Conservation (phyloP, 768 basidiomycete genomes). For the Lepiota brunneoincarnata region DNA sequence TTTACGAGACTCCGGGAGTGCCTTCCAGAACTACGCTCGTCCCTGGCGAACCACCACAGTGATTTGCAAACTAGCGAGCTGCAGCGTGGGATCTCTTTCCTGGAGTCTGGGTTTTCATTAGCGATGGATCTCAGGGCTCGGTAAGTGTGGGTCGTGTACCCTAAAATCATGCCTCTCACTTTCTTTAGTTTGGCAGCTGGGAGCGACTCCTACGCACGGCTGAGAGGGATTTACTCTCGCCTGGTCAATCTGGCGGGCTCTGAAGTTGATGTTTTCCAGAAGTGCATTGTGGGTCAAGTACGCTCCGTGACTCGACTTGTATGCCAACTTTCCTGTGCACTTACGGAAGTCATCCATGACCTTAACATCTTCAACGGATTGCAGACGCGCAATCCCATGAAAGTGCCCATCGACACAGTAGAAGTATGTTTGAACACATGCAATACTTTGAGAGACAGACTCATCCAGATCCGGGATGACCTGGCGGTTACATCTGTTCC, state of each 20-base stretch:
- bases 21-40: constrained; percentile 63
- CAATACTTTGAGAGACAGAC: constrained; percentile 21
- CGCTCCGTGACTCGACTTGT: constrained; percentile 20
- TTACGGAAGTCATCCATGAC: constrained; percentile 23
- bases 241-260: constrained; percentile 12
- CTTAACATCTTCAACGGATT: constrained; percentile 5
- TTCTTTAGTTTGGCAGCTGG: constrained; percentile 16
- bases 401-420: constrained; percentile 17
- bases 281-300: constrained; percentile 15
- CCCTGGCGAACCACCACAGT: constrained; percentile 66
- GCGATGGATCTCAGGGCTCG: constrained; percentile 59
- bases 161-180: constrained; percentile 5
- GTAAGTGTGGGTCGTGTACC: constrained; percentile 42
- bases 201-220: not conserved
- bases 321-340: constrained; percentile 28
- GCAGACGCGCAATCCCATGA: not conserved
- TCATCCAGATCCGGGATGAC: constrained; percentile 16
- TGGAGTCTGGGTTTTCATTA: constrained; percentile 75
- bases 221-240: not conserved
- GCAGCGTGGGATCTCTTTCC: constrained; percentile 69
- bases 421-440: constrained; percentile 22
- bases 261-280: constrained; percentile 20
- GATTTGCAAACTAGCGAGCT: constrained; percentile 89
- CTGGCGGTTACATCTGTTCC: constrained; percentile 25
- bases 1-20: constrained; percentile 59